Conservation (phyloP, 169 alveolate species). For the Pseudocohnilembus persalinus region DNA sequence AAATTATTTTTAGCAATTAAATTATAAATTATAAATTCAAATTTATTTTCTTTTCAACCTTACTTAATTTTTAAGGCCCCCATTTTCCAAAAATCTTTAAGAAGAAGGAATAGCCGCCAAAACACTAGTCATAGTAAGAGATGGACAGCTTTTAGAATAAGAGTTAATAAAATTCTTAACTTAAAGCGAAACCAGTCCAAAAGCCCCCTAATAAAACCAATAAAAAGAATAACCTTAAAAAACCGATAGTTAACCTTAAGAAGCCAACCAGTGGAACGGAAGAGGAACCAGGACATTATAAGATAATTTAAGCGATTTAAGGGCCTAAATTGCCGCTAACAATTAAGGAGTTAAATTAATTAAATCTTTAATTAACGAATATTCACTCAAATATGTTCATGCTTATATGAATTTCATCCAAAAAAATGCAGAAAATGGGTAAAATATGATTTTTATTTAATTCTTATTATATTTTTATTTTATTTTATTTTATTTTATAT, state of each 20-base stretch:
- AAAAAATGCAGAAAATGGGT: constrained; percentile 55
- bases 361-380: constrained; percentile 53
- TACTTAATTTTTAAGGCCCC: too few relatives aligned
- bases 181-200: constrained; percentile 14
- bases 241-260: neutral
- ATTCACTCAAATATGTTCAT: constrained; percentile 62
- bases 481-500: too few relatives aligned
- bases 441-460: too few relatives aligned
- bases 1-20: too few relatives aligned
- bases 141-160: constrained; percentile 61
- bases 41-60: too few relatives aligned
- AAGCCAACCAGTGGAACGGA: neutral
- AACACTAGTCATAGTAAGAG: constrained; percentile 62
- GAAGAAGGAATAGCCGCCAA: constrained; percentile 84
- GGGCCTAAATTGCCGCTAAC: constrained; percentile 87
- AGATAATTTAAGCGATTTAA: constrained; percentile 77
- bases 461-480: neutral
- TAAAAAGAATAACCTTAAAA: neutral
- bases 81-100: constrained; percentile 57
- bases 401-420: constrained; percentile 75
- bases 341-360: constrained; percentile 71
- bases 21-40: too few relatives aligned
- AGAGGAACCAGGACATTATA: constrained; percentile 56
- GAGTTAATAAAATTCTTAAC: constrained; percentile 48
- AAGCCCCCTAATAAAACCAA: constrained; percentile 24